phyloP scores from a whole-genome alignment of 1,139 yeast species.

The Suhomyces chickasaworum region DNA sequence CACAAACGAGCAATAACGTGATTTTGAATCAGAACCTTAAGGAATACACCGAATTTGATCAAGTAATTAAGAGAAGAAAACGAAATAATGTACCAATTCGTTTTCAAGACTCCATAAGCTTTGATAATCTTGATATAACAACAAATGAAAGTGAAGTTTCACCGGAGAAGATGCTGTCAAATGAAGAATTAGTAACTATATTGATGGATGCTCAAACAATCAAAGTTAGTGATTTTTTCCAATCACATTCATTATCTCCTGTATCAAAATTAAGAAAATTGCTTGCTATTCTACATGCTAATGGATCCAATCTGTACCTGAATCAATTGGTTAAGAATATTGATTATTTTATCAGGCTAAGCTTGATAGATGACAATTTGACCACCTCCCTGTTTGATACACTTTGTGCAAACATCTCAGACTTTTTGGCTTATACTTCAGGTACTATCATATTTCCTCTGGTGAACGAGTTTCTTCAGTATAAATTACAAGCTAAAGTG shows the following conservation, averaged over 20 bases:
- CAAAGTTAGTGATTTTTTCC: constrained; percentile 18
- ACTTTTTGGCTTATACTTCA: constrained; percentile 14
- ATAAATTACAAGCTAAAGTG: constrained; percentile 11
- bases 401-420: constrained; percentile 14
- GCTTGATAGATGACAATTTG: constrained; percentile 22
- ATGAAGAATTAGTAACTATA: constrained; percentile 21
- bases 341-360: constrained; percentile 23
- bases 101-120: constrained; percentile 1
- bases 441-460: constrained; percentile 17
- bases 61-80: constrained; percentile 12
- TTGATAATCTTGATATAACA: constrained; percentile 12
- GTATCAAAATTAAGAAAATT: constrained; percentile 1
- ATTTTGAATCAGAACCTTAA: constrained; percentile 20
- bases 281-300: constrained; percentile 6
- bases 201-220: constrained; percentile 20
- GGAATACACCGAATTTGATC: constrained; percentile 18
- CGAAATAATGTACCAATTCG: constrained; percentile 2
- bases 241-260: neutral
- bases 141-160: neutral
- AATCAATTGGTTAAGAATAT: constrained; percentile 14
- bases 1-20: constrained; percentile 18
- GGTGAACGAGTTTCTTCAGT: constrained; percentile 21
- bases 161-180: constrained; percentile 1
- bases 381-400: constrained; percentile 16
- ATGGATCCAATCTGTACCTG: neutral